These are phyloP conservation scores for Candida caryicola DNA, from an alignment of 805 yeast genomes.

Conservation along the genomic window DNA sequence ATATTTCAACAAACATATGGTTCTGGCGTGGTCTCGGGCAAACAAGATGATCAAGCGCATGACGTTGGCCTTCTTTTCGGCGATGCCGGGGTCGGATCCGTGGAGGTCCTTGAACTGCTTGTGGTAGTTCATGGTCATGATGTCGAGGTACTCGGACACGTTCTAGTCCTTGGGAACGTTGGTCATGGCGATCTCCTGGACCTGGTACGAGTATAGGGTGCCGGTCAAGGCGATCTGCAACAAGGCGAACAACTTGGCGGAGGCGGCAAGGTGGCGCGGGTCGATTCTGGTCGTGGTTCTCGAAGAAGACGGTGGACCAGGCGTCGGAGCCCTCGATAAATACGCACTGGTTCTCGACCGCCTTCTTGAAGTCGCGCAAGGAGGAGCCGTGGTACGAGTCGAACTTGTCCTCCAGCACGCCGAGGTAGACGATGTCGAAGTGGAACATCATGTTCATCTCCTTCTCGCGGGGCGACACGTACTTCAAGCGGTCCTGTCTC, in stretches of 20 bases:
- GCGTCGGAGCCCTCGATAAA: conserved; percentile 49
- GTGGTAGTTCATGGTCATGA: conserved; percentile 44
- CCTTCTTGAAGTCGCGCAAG: conserved; percentile 40
- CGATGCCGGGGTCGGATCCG: conserved; percentile 20
- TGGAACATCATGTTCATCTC: conserved; percentile 38
- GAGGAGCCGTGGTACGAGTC: conserved; percentile 24
- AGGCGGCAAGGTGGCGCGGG: conserved; percentile 24
- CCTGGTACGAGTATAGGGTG: conserved; percentile 55
- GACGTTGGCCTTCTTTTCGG: conserved; percentile 20
- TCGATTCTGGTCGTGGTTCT: conserved; percentile 56
- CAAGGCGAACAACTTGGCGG: conserved; percentile 50
- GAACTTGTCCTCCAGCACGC: conserved; percentile 37
- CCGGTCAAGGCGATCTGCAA: conserved; percentile 49
- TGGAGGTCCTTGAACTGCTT: conserved; percentile 24
- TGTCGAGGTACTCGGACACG: conserved; percentile 49
- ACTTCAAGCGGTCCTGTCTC: conserved; percentile 40
- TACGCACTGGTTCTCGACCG: conserved; percentile 15
- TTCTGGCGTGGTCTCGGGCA: conserved; percentile 54
- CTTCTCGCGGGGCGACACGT: conserved; percentile 37
- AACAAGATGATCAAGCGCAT: conserved; percentile 33
- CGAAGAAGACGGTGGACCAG: conserved; percentile 55
- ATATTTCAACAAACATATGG: too few relatives aligned
- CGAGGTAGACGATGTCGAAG: conserved; percentile 34
- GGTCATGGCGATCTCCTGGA: conserved; percentile 58
- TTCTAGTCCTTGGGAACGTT: conserved; percentile 47